phyloP scores from a whole-genome alignment of 805 yeast species.

The Saturnispora quitensis region DNA sequence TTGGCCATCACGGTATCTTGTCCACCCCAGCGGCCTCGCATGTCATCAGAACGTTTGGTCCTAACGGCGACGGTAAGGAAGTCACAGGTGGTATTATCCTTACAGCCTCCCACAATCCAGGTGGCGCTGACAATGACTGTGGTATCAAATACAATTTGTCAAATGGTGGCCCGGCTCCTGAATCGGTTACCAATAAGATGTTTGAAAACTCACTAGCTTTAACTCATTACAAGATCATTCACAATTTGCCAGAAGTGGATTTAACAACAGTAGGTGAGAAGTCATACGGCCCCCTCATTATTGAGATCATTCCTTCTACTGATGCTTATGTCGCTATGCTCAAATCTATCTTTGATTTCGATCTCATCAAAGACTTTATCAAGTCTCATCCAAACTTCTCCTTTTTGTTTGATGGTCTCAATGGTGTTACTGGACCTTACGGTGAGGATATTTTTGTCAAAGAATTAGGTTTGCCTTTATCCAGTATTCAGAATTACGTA shows the following conservation, averaged over 20 bases:
- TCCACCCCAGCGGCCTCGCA: constrained; percentile 98
- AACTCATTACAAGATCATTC: constrained; percentile 48
- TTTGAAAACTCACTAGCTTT: constrained; percentile 58
- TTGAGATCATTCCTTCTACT: constrained; percentile 80
- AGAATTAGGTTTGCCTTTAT: constrained; percentile 67
- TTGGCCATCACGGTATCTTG: constrained; percentile 82
- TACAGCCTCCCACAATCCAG: constrained; percentile 97
- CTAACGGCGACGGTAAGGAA: constrained; percentile 28
- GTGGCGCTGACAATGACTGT: constrained; percentile 85
- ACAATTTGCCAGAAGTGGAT: constrained; percentile 57
- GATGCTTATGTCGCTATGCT: constrained; percentile 68
- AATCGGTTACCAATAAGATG: constrained; percentile 80
- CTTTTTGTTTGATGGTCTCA: constrained; percentile 79
- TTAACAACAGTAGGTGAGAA: constrained; percentile 45
- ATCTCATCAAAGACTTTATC: constrained; percentile 65
- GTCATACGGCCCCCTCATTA: constrained; percentile 49
- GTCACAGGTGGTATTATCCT: constrained; percentile 92
- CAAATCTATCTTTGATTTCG: constrained; percentile 82
- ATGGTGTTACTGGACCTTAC: constrained; percentile 97
- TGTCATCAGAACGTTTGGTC: constrained; percentile 58
- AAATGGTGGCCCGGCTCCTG: constrained; percentile 99
- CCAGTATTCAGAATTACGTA: constrained; percentile 64
- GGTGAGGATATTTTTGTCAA: constrained; percentile 77
- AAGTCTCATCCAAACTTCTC: constrained; percentile 47
- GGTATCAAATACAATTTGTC: constrained; percentile 93